Percentiles rank a stretch among this genome's conserved stretches.
Evolutionary conservation across 2,329 filamentous ascomycete genomes (phyloP).

Genomic region (Atkinsonella hypoxylon): DNA sequence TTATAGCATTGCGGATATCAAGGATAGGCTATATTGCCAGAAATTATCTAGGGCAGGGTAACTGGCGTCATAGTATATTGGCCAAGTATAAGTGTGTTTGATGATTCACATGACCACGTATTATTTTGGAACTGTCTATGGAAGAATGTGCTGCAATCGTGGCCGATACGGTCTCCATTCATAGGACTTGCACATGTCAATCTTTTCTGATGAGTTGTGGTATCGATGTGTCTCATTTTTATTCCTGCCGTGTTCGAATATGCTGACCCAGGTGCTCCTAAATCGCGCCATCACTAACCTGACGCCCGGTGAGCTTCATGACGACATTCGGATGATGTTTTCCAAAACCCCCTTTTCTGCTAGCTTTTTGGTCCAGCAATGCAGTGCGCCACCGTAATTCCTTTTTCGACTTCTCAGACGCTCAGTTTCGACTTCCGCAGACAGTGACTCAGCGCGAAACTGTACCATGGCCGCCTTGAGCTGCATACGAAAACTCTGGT

Average conservation of each 20-base stretch:
- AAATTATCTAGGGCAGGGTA: not conserved
- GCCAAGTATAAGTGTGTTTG: not conserved
- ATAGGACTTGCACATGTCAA: too few species aligned
- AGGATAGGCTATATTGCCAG: not conserved
- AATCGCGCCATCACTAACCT: not conserved
- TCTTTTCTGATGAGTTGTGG: not conserved
- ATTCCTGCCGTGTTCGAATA: not conserved
- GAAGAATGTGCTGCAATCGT: not conserved
- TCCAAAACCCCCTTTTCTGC: conserved; percentile 53
- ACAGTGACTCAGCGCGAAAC: conserved; percentile 36
- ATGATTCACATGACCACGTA: not conserved
- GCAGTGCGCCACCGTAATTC: conserved; percentile 59
- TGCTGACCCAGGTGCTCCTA: not conserved
- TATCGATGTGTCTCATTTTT: not conserved
- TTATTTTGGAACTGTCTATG: not conserved
- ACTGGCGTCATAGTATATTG: not conserved
- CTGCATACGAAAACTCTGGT: conserved; percentile 27
- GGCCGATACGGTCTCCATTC: not conserved
- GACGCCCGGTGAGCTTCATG: not conserved
- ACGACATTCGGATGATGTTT: conserved; percentile 21
- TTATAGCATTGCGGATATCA: not conserved
- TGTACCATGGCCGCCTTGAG: conserved; percentile 29
- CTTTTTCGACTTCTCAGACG: conserved; percentile 44
- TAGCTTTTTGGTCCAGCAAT: conserved; percentile 56
- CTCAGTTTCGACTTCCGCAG: conserved; percentile 34